phyloP scores from a whole-genome alignment of 176 grass and related monocot species.

The Cenchrus purpureus region DNA sequence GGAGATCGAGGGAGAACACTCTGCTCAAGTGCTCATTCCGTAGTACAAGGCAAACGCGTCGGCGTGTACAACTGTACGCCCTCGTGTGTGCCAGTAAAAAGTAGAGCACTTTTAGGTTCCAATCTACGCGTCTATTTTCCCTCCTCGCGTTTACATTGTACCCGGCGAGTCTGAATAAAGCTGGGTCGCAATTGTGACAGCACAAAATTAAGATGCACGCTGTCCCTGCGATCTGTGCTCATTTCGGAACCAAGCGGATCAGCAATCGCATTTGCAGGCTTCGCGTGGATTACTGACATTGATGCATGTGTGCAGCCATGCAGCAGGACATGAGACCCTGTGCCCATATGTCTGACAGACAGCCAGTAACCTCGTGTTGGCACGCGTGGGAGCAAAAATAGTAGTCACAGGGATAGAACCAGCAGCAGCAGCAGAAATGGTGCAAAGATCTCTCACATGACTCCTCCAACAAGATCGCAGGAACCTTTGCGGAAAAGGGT shows the following conservation, averaged over 20 bases:
- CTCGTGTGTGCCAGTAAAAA: background rate
- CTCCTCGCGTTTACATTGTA: background rate
- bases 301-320: background rate
- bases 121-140: background rate
- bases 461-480: constrained; percentile 20
- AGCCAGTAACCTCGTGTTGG: background rate
- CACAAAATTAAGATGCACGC: too few species aligned
- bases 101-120: background rate
- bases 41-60: background rate
- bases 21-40: background rate
- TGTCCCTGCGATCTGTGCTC: too few species aligned
- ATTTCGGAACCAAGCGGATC: background rate
- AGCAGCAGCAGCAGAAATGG: constrained; percentile 29
- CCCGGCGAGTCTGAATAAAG: background rate
- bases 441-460: constrained; percentile 9
- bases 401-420: constrained; percentile 8
- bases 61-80: background rate
- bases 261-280: background rate
- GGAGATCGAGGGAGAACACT: background rate
- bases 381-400: background rate
- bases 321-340: constrained; percentile 2
- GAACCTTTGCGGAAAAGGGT: background rate
- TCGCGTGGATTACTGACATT: background rate
- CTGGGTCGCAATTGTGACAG: background rate
- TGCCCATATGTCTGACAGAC: constrained; percentile 1